phyloP scores from a whole-genome alignment of 371 early-diverging fungal species.

The Choanephora cucurbitarum region DNA sequence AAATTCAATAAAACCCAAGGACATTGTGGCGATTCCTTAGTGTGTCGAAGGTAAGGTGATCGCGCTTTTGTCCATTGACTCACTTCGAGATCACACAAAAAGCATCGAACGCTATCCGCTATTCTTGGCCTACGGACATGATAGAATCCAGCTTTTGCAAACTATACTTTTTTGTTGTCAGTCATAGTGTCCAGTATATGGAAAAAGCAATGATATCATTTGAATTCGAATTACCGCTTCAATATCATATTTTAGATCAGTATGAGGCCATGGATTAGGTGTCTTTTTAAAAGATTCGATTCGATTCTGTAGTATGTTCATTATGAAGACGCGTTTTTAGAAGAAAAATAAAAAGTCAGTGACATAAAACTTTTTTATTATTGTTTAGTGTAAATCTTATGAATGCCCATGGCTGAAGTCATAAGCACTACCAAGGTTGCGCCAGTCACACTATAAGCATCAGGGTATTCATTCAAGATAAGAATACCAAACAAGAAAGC shows the following conservation, averaged over 20 bases:
- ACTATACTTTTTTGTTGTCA: slow-evolving; percentile 13
- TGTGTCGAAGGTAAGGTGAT: slow-evolving; percentile 30
- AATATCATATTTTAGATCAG: slow-evolving; percentile 3
- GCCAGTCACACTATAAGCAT: slow-evolving; percentile 57
- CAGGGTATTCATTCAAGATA: slow-evolving; percentile 69
- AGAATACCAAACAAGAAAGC: slow-evolving; percentile 75
- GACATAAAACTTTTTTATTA: neutral
- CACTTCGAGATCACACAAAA: slow-evolving; percentile 36
- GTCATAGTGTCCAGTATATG: neutral
- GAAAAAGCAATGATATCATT: too few species aligned
- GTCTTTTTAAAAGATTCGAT: slow-evolving; percentile 23
- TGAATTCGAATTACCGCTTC: slow-evolving; percentile 27
- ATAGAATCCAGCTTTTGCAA: slow-evolving; percentile 41
- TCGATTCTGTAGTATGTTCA: slow-evolving; percentile 32
- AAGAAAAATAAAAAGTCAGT: neutral
- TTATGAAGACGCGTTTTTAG: slow-evolving; percentile 1
- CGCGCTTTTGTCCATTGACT: slow-evolving; percentile 28
- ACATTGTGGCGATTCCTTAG: slow-evolving; percentile 28
- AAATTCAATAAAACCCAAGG: slow-evolving; percentile 28
- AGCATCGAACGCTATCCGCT: slow-evolving; percentile 30
- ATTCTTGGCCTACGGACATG: slow-evolving; percentile 15
- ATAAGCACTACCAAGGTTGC: slow-evolving; percentile 67
- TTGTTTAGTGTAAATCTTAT: slow-evolving; percentile 34
- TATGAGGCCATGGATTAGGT: slow-evolving; percentile 28
- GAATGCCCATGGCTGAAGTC: slow-evolving; percentile 67